Percentiles rank a stretch among this genome's conserved stretches.
These are phyloP conservation scores for Botrytis byssoidea DNA, from an alignment of 2,329 filamentous ascomycete genomes.

Conservation along the genomic window DNA sequence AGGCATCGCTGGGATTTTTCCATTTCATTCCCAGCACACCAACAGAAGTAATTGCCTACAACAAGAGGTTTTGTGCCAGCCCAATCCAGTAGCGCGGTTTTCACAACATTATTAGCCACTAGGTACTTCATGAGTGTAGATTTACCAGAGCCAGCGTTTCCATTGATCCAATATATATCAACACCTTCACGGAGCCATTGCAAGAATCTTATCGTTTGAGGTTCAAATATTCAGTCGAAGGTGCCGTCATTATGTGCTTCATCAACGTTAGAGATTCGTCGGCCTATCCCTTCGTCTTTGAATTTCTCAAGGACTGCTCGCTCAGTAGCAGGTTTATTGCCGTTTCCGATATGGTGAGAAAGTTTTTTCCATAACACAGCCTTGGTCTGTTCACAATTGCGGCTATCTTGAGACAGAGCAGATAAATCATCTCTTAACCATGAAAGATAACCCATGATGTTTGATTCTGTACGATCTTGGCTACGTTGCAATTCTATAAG, in stretches of 20 bases:
- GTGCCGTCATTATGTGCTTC: conserved; percentile 2
- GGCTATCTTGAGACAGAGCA: neutral
- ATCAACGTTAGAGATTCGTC: neutral
- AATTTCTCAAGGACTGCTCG: neutral
- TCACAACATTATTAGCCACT: neutral
- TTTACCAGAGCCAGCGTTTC: conserved; percentile 27
- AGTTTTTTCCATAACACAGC: neutral
- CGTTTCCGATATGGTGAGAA: neutral
- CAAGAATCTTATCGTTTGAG: conserved; percentile 1
- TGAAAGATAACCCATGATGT: neutral
- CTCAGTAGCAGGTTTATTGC: neutral
- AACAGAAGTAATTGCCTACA: conserved; percentile 47
- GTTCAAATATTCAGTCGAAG: neutral
- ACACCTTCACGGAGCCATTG: conserved; percentile 21
- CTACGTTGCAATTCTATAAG: neutral
- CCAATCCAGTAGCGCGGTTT: conserved; percentile 35
- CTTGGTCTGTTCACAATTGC: neutral
- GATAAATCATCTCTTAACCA: neutral
- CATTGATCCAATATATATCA: conserved; percentile 28
- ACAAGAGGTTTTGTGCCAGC: conserved; percentile 24
- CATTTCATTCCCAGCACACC: conserved; percentile 42
- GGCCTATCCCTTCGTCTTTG: neutral
- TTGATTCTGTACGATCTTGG: neutral
- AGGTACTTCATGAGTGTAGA: conserved; percentile 31
- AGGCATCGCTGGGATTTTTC: conserved; percentile 25